These are phyloP conservation scores for Beta vulgaris DNA, from an alignment of 148 eudicot species.

Conservation along the genomic window DNA sequence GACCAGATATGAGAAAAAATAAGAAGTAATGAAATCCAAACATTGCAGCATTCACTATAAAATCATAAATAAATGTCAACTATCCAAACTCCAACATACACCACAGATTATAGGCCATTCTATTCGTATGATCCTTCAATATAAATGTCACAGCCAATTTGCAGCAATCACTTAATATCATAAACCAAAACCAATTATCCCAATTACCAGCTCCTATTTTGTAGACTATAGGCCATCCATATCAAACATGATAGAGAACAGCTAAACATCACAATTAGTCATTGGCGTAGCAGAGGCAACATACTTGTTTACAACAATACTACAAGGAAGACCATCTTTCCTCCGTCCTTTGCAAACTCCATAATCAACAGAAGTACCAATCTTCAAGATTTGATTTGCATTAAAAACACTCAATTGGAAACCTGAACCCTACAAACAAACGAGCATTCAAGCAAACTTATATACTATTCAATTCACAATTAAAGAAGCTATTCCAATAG, in stretches of 20 bases:
- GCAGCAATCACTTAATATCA: neutral
- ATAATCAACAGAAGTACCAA: conserved; percentile 82
- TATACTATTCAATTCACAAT: neutral
- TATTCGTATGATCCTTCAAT: too few relatives aligned
- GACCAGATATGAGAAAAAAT: neutral
- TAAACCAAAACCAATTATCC: neutral
- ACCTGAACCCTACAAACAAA: conserved; percentile 57
- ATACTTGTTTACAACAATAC: conserved; percentile 67
- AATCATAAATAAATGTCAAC: neutral
- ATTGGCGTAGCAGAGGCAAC: conserved; percentile 17
- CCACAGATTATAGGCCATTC: neutral
- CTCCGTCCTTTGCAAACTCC: conserved; percentile 80
- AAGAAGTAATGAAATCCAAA: neutral
- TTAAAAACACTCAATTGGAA: conserved; percentile 70
- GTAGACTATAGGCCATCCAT: neutral
- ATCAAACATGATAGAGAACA: neutral
- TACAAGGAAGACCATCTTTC: conserved; percentile 74
- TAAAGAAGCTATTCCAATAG: conserved; percentile 13
- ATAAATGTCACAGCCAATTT: neutral
- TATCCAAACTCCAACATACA: neutral
- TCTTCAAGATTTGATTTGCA: conserved; percentile 67
- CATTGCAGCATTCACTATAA: neutral
- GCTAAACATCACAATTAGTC: neutral
- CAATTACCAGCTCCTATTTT: neutral
- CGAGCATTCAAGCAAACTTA: neutral